Evolutionary conservation across 768 basidiomycete species (phyloP), one percentile per base, ranked within the genome.

Genomic region (Boletus vinaceobasis): DNA sequence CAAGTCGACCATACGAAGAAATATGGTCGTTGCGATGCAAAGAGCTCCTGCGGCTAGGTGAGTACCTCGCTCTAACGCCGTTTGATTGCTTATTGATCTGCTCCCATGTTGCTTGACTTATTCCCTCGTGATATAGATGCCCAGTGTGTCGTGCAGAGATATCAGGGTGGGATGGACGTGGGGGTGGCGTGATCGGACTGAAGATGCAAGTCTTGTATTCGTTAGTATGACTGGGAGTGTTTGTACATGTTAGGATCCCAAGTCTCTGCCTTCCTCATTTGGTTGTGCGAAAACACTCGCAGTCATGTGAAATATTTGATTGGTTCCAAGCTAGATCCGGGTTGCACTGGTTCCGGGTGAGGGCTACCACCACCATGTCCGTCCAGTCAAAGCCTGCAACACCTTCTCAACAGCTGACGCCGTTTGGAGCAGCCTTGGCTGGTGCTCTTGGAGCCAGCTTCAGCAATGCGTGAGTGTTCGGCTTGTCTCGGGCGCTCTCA

Each of bases 381-480:
- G 65, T 58, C 50, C 71, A 76, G 56, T 70, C 76, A 3, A 66
- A 67, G 43, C 83, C 85, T 33, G 76, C 79, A 23, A 81, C 85
- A 64, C 81, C 82, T n/a, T 72, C 78, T 11, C 78, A 84, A 50
- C 74, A 78, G 64, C 76, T 97, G 35, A 93, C 93, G 0, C 90
- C 95, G 0, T 85, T 94, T 62, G 93, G 89, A 2, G 83, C 88
- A 58, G 96, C 96, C 1, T 77, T 98, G 52, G 92, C 93, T 42
- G 95, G 96, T 4, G 96, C 96, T 8, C 78, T 98, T 17, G 93
- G 95, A 44, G 94, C 89, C 26, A 93, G 94, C 67, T 92, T 97
- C 72, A 87, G 88, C 59, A 92, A 91, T 62, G 92, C 93, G 90
- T 95, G 71, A 70, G 93, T 83, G 26, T 27, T 0, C 10, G 45